phyloP scores from a whole-genome alignment of 1,284 basidiomycete species.

The Wolfiporia cocos region DNA sequence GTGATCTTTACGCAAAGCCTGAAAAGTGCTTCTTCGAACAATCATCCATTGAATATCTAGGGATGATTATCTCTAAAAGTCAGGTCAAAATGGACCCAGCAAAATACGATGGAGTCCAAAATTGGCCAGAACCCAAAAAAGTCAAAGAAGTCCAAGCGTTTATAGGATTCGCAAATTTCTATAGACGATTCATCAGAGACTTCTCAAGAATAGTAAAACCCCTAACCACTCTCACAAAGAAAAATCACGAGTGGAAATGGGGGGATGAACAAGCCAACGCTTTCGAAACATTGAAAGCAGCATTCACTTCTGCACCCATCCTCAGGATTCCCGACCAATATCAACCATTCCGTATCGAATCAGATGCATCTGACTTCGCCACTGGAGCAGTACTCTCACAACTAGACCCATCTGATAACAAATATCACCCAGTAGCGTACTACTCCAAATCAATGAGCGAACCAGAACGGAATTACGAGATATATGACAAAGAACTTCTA shows the following conservation, averaged over 20 bases:
- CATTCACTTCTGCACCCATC: not conserved
- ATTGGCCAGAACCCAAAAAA: conserved; percentile 28
- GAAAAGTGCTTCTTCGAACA: conserved; percentile 32
- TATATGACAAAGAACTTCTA: conserved; percentile 22
- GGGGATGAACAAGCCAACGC: not conserved
- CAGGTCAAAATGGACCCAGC: conserved; percentile 27
- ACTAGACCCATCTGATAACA: not conserved
- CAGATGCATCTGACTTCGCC: not conserved
- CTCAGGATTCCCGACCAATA: not conserved
- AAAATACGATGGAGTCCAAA: conserved; percentile 27
- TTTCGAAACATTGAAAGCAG: not conserved
- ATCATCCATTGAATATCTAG: conserved; percentile 29
- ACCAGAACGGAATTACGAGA: conserved; percentile 16
- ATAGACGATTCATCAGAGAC: conserved; percentile 8
- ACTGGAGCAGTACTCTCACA: not conserved
- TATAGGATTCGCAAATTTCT: conserved; percentile 13
- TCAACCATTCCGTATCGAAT: not conserved
- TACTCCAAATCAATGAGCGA: not conserved
- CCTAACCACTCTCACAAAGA: conserved; percentile 15
- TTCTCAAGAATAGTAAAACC: conserved; percentile 26
- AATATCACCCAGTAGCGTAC: not conserved
- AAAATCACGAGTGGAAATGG: conserved; percentile 5
- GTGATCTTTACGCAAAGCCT: conserved; percentile 24
- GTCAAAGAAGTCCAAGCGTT: conserved; percentile 26
- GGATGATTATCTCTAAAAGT: conserved; percentile 25